These are phyloP conservation scores for Purpureocillium lavendulum DNA, from an alignment of 2,329 filamentous ascomycete species.

Conservation along the genomic window DNA sequence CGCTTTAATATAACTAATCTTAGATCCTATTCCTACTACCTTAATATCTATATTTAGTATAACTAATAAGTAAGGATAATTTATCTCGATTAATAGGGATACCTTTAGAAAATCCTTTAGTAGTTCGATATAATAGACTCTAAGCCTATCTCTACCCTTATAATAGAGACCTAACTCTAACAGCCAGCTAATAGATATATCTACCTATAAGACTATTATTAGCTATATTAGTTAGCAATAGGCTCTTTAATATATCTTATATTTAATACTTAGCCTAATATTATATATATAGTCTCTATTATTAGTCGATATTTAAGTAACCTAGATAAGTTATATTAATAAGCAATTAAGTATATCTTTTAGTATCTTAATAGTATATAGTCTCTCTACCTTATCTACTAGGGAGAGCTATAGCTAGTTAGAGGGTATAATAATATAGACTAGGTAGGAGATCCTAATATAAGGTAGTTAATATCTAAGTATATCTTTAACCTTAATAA, in stretches of 20 bases:
- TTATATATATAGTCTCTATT: not conserved
- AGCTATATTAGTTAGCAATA: not conserved
- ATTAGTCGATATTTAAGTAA: not conserved
- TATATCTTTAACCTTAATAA: no score
- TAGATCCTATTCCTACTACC: not conserved
- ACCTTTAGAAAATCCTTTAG: no score
- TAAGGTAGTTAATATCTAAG: not conserved
- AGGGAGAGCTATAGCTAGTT: not conserved
- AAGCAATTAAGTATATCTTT: not conserved
- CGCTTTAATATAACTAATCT: not conserved
- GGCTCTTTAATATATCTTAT: no score
- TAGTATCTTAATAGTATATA: conserved; percentile 1
- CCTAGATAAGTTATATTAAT: not conserved
- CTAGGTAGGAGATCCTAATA: not conserved
- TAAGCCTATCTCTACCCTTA: not conserved
- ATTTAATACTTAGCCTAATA: not conserved
- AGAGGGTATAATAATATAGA: not conserved
- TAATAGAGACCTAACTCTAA: not conserved
- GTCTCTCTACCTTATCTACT: no score
- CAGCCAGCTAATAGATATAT: not conserved
- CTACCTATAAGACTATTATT: not conserved
- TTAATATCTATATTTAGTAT: not conserved
- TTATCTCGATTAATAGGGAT: no score
- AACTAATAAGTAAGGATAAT: no score
- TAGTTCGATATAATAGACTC: no score